phyloP scores from a whole-genome alignment of 2,329 filamentous ascomycete genomes.

The Sphaerulina musiva region DNA sequence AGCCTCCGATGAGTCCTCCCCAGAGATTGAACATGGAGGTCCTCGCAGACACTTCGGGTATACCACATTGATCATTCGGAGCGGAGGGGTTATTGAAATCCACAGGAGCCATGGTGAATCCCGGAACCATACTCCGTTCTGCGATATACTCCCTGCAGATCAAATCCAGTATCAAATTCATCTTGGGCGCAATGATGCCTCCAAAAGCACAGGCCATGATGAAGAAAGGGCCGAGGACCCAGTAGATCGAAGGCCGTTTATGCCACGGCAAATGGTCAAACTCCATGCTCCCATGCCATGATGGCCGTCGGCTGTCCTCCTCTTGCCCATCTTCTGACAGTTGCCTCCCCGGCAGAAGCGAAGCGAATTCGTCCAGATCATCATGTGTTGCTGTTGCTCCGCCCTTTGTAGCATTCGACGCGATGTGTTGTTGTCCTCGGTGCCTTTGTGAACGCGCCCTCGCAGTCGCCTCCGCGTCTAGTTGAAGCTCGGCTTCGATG shows the following conservation, averaged over 20 bases:
- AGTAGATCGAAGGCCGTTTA: constrained; percentile 63
- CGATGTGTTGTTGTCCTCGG: constrained; percentile 16
- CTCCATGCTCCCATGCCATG: constrained; percentile 38
- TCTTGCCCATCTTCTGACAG: constrained; percentile 15
- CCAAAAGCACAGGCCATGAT: constrained; percentile 82
- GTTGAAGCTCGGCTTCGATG: constrained; percentile 31
- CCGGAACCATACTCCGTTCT: constrained; percentile 54
- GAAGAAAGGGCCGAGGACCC: constrained; percentile 73
- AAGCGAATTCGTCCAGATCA: constrained; percentile 22
- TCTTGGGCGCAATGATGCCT: constrained; percentile 74
- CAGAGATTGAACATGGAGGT: constrained; percentile 74
- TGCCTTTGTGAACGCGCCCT: constrained; percentile 14
- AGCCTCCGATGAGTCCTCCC: constrained; percentile 65
- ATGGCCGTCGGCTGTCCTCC: constrained; percentile 17
- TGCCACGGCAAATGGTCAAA: constrained; percentile 58
- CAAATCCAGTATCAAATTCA: constrained; percentile 78
- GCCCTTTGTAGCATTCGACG: constrained; percentile 23
- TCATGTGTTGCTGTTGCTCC: constrained; percentile 19
- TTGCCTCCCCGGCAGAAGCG: constrained; percentile 20
- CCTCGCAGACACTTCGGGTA: constrained; percentile 67
- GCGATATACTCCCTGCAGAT: constrained; percentile 78
- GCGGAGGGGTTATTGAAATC: constrained; percentile 49
- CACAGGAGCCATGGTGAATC: constrained; percentile 56
- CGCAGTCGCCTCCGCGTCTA: constrained; percentile 24
- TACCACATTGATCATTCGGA: constrained; percentile 73